phyloP scores from a whole-genome alignment of 129 eudicot species.

The Escallonia herrerae region DNA sequence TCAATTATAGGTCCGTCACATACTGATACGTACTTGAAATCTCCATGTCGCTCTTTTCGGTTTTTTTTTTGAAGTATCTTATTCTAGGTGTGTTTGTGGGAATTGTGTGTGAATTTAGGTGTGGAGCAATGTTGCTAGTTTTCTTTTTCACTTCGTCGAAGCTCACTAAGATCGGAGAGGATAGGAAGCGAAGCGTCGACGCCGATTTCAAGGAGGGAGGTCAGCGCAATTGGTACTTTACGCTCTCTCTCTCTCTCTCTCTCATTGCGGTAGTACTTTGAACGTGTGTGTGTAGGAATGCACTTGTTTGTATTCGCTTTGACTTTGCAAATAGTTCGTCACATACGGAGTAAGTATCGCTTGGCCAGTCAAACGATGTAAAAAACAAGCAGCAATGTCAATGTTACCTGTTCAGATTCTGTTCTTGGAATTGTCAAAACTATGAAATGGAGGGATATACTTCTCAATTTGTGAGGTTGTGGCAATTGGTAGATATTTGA shows the following conservation, averaged over 20 bases:
- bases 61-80: not conserved
- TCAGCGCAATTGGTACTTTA: constrained; percentile 78
- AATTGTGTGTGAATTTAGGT: constrained; percentile 27
- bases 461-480: too few relatives aligned
- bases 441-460: too few relatives aligned
- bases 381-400: too few relatives aligned
- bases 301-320: not conserved
- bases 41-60: too few relatives aligned
- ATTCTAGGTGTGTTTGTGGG: not conserved
- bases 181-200: constrained; percentile 59
- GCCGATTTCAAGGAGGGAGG: constrained; percentile 92
- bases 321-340: too few relatives aligned
- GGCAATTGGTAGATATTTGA: too few relatives aligned
- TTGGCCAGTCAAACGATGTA: too few relatives aligned
- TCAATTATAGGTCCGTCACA: constrained; percentile 53
- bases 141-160: constrained; percentile 87
- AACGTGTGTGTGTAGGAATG: not conserved
- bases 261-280: not conserved
- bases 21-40: not conserved
- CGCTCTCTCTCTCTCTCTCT: not conserved
- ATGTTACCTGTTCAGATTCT: too few relatives aligned
- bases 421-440: too few relatives aligned
- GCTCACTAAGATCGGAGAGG: constrained; percentile 82
- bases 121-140: constrained; percentile 81
- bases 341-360: too few relatives aligned